Evolutionary conservation across 2,329 filamentous ascomycete species (phyloP).

Genomic region (Epicoccum nigrum): DNA sequence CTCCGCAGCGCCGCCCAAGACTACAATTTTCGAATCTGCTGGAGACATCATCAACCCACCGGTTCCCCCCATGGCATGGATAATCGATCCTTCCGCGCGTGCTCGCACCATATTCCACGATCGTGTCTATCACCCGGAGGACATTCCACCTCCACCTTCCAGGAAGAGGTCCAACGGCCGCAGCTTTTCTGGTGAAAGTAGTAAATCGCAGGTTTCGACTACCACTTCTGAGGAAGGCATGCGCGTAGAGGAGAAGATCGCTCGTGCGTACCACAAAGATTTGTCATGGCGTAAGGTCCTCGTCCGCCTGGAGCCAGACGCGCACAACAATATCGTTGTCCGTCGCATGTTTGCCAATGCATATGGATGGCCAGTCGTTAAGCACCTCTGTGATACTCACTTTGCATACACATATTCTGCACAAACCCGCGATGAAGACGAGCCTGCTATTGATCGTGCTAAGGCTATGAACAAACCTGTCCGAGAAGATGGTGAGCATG

Average conservation of each 20-base stretch:
- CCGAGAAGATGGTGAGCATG: constrained; percentile 70
- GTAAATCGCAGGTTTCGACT: constrained; percentile 32
- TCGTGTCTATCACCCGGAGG: constrained; percentile 88
- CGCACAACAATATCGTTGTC: constrained; percentile 98
- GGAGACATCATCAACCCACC: constrained; percentile 91
- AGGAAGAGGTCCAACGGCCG: constrained; percentile 47
- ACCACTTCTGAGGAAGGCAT: constrained; percentile 62
- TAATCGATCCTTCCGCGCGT: constrained; percentile 81
- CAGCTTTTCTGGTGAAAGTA: constrained; percentile 47
- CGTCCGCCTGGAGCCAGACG: constrained; percentile 92
- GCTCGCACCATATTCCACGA: constrained; percentile 96
- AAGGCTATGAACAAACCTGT: constrained; percentile 63
- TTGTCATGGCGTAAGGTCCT: constrained; percentile 96
- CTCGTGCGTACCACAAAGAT: constrained; percentile 89
- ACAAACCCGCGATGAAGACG: constrained; percentile 69
- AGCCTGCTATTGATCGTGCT: constrained; percentile 72
- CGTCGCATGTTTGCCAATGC: constrained; percentile 96
- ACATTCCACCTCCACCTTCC: constrained; percentile 81
- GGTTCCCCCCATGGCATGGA: constrained; percentile 78
- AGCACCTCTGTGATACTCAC: constrained; percentile 93
- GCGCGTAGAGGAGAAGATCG: constrained; percentile 97
- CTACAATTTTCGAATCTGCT: constrained; percentile 93
- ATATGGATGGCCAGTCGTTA: constrained; percentile 95
- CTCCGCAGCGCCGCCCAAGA: constrained; percentile 78
- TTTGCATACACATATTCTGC: constrained; percentile 78